Evolutionary conservation across 2,329 filamentous ascomycete species (phyloP).

Genomic region (Aschersonia sp.): DNA sequence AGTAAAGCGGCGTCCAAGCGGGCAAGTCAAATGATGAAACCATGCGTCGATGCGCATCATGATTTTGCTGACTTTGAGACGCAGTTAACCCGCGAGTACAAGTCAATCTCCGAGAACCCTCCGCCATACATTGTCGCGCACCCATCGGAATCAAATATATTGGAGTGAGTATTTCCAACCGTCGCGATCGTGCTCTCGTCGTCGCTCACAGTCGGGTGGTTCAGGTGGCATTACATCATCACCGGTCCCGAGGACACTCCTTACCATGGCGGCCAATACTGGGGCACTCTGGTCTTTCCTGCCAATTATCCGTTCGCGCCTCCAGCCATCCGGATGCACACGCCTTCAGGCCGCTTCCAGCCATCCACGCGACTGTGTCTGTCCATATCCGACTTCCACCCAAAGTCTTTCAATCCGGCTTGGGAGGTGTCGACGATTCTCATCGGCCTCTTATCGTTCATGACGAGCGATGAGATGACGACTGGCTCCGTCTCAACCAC

Average conservation of each 20-base stretch:
- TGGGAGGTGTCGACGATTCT: constrained; percentile 97
- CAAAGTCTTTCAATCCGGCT: constrained; percentile 93
- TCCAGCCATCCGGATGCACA: constrained; percentile 97
- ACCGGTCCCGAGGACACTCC: constrained; percentile 89
- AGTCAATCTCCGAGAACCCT: constrained; percentile 54
- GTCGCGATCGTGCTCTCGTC: too few species aligned
- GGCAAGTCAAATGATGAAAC: constrained; percentile 27
- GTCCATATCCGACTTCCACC: constrained; percentile 94
- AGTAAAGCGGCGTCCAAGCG: constrained; percentile 61
- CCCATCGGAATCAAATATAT: constrained; percentile 79
- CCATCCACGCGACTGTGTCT: constrained; percentile 84
- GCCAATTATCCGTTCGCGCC: constrained; percentile 95
- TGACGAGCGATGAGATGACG: constrained; percentile 98
- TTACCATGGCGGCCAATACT: constrained; percentile 92
- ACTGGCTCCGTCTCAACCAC: constrained; percentile 75
- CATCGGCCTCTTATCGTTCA: constrained; percentile 87
- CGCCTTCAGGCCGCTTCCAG: constrained; percentile 87
- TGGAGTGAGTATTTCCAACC: constrained; percentile 45
- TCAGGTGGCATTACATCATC: constrained; percentile 85
- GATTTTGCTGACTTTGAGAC: not conserved
- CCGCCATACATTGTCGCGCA: constrained; percentile 82
- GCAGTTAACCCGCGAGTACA: constrained; percentile 48
- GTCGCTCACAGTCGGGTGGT: constrained; percentile 4
- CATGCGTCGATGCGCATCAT: not conserved
- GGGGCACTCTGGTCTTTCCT: constrained; percentile 92